Percentiles rank a stretch among this genome's conserved stretches.
Conservation (phyloP, 192 early-diverging fungal genomes). For the Allomyces javanicus region DNA sequence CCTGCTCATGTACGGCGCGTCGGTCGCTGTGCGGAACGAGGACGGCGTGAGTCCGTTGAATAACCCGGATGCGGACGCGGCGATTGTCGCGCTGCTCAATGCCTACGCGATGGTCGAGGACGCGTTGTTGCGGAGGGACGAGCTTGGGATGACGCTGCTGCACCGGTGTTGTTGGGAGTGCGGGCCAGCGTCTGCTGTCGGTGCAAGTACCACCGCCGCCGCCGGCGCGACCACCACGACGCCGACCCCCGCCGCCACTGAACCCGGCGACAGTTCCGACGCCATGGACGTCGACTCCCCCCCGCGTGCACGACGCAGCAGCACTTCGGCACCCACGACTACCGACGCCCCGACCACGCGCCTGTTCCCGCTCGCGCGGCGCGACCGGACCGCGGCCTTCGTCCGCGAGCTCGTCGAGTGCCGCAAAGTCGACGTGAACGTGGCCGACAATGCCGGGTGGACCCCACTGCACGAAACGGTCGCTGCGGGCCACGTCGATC, state of each 20-base stretch:
- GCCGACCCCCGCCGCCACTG: constrained; percentile 1
- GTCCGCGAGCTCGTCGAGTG: not conserved
- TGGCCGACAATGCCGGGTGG: constrained; percentile 16
- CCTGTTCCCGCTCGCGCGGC: constrained; percentile 4
- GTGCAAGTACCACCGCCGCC: not conserved
- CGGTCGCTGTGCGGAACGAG: constrained; percentile 16
- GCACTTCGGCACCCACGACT: too few species aligned
- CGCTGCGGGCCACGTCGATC: constrained; percentile 10
- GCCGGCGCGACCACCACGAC: not conserved
- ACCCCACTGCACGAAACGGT: constrained; percentile 30
- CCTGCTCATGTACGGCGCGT: constrained; percentile 26
- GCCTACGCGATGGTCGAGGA: not conserved
- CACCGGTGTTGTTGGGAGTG: not conserved
- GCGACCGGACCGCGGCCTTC: not conserved
- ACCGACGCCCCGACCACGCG: too few species aligned
- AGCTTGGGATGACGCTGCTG: not conserved
- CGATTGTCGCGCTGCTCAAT: constrained; percentile 8
- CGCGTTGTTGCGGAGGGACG: not conserved
- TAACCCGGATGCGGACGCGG: constrained; percentile 13
- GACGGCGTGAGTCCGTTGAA: constrained; percentile 22
- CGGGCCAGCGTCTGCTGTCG: not conserved
- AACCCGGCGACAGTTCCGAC: not conserved
- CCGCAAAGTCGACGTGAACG: constrained; percentile 16
- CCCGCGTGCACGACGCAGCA: too few species aligned
- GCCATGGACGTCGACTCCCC: constrained; percentile 6